Evolutionary conservation across 2,329 filamentous ascomycete genomes (phyloP).

Genomic region (Arthroderma sp.): DNA sequence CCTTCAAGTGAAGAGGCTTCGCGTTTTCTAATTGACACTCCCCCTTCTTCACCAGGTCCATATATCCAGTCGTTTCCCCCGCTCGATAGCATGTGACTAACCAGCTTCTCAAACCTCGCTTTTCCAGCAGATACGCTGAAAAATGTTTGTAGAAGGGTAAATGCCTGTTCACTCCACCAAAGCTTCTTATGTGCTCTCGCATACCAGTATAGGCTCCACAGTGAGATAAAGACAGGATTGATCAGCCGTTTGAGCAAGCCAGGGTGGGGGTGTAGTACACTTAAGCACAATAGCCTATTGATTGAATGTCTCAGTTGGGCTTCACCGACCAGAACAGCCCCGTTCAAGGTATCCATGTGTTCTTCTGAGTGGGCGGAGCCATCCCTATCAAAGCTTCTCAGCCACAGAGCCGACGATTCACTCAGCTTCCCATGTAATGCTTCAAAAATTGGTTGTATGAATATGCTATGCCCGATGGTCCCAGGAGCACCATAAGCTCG

Average conservation of each 20-base stretch:
- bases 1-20: conserved; percentile 7
- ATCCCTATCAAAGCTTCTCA: conserved; percentile 15
- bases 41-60: conserved; percentile 11
- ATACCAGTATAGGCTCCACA: conserved; percentile 30
- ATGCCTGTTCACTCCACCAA: conserved; percentile 18
- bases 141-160: conserved; percentile 25
- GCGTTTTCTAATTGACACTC: conserved; percentile 19
- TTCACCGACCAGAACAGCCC: conserved; percentile 16
- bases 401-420: conserved; percentile 15
- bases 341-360: not conserved
- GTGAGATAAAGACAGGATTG: conserved; percentile 26
- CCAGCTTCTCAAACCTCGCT: conserved; percentile 24
- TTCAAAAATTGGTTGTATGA: conserved; percentile 28
- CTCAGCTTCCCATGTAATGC: conserved; percentile 22
- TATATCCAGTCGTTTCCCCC: conserved; percentile 28
- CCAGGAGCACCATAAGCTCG: conserved; percentile 26
- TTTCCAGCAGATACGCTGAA: conserved; percentile 28
- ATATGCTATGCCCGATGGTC: conserved; percentile 28
- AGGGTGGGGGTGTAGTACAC: conserved; percentile 30
- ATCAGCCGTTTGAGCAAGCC: conserved; percentile 29
- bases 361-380: conserved; percentile 3
- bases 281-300: conserved; percentile 23
- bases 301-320: conserved; percentile 20
- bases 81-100: conserved; percentile 29
- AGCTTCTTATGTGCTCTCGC: conserved; percentile 18